Conservation (phyloP, 1,284 basidiomycete genomes). For the Trametes sp. region DNA sequence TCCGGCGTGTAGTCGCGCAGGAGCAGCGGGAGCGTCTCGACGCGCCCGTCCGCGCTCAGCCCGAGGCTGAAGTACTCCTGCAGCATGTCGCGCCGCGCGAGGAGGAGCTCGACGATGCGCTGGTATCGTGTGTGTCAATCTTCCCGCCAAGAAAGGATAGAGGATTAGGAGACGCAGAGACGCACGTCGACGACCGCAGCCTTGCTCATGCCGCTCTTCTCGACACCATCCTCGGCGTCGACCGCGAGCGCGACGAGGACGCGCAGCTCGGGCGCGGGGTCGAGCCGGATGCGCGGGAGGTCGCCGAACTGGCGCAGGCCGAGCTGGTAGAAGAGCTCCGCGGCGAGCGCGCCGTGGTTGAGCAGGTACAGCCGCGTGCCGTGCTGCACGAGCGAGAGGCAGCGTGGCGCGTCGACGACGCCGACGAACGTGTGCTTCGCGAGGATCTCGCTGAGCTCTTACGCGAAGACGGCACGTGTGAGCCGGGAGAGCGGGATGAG, state of each 20-base stretch:
- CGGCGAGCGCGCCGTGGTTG: conserved; percentile 86
- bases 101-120: conserved; percentile 67
- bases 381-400: conserved; percentile 87
- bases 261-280: conserved; percentile 81
- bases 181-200: conserved; percentile 76
- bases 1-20: conserved; percentile 88
- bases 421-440: conserved; percentile 94
- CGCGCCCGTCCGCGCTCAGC: conserved; percentile 68
- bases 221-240: conserved; percentile 69
- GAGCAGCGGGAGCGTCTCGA: conserved; percentile 84
- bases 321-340: conserved; percentile 96
- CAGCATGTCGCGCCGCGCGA: conserved; percentile 82
- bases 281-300: conserved; percentile 76
- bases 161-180: conserved; percentile 4
- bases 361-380: conserved; percentile 90
- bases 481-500: background rate
- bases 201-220: conserved; percentile 58
- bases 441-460: conserved; percentile 86
- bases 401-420: conserved; percentile 81
- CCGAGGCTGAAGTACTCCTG: conserved; percentile 90
- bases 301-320: conserved; percentile 93
- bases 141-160: background rate
- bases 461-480: background rate
- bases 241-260: conserved; percentile 84
- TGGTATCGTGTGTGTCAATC: conserved; percentile 38